Conservation (phyloP, 2,329 filamentous ascomycete species). For the Byssothecium circinans region DNA sequence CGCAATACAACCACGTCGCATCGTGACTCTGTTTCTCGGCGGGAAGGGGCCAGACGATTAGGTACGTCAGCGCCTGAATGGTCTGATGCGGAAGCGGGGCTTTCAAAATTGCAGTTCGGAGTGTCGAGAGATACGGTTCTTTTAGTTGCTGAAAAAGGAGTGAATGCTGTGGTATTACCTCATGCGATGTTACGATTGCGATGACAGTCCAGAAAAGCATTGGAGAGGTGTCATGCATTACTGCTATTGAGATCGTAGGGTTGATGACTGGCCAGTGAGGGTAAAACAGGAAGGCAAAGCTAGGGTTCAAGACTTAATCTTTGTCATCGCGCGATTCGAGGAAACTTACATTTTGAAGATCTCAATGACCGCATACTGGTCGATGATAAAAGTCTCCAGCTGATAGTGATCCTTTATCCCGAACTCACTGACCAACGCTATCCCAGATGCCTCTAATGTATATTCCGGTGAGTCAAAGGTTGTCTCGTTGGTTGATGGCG, state of each 20-base stretch:
- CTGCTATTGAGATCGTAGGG: conserved; percentile 16
- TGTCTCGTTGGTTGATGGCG: conserved; percentile 14
- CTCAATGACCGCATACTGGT: conserved; percentile 14
- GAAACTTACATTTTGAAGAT: conserved; percentile 21
- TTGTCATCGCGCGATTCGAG: not conserved
- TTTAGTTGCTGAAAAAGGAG: conserved; percentile 7
- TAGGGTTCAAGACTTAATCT: conserved; percentile 1
- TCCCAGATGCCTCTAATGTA: conserved; percentile 7
- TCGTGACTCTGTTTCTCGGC: conserved; percentile 15
- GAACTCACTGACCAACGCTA: conserved; percentile 12
- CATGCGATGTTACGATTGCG: conserved; percentile 12
- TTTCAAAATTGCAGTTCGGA: conserved; percentile 14
- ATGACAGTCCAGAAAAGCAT: conserved; percentile 28
- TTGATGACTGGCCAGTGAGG: conserved; percentile 25
- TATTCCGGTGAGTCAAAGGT: conserved; percentile 16
- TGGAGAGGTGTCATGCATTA: conserved; percentile 17
- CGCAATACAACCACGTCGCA: conserved; percentile 27
- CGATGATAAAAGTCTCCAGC: conserved; percentile 16
- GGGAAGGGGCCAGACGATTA: conserved; percentile 23
- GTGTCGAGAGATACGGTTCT: conserved; percentile 11
- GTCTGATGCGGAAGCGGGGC: conserved; percentile 22
- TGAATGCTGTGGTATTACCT: conserved; percentile 9
- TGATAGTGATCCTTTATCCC: conserved; percentile 15
- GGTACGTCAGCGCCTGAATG: conserved; percentile 21
- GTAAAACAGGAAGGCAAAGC: conserved; percentile 20